Percentiles rank a stretch among this genome's conserved stretches.
Conservation (phyloP, 2,329 filamentous ascomycete species). For the Endoconidiophora polonica region DNA sequence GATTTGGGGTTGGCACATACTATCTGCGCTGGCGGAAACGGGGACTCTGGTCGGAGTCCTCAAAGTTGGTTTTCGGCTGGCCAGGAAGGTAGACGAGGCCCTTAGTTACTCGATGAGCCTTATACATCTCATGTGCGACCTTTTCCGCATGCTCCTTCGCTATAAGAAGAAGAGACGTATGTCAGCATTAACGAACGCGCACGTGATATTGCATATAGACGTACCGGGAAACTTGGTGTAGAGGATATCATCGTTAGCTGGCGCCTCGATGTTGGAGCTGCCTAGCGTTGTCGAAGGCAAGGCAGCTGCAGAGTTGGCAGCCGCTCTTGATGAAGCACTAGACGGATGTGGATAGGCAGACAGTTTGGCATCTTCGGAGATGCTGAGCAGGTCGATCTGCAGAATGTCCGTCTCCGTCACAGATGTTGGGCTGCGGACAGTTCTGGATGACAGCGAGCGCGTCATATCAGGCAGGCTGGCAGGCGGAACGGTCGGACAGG, state of each 20-base stretch:
- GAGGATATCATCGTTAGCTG: background rate
- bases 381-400: conserved; percentile 2
- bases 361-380: background rate
- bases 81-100: conserved; percentile 42
- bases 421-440: background rate
- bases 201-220: background rate
- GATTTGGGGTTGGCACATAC: conserved; percentile 23
- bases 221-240: conserved; percentile 8
- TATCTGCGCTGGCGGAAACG: conserved; percentile 41
- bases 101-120: conserved; percentile 22
- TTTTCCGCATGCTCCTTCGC: conserved; percentile 41
- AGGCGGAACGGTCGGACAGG: too few species aligned
- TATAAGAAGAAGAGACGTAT: conserved; percentile 17
- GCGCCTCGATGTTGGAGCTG: conserved; percentile 1
- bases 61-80: conserved; percentile 32
- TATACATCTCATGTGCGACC: conserved; percentile 31
- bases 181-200: background rate
- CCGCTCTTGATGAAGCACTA: background rate
- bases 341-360: background rate
- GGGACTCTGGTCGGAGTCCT: conserved; percentile 41
- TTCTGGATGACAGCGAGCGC: too few species aligned
- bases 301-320: background rate
- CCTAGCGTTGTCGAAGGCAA: background rate
- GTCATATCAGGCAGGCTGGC: too few species aligned
- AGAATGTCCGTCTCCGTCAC: background rate